Evolutionary conservation across 805 yeast species (phyloP).

Genomic region (Spathaspora boniae): DNA sequence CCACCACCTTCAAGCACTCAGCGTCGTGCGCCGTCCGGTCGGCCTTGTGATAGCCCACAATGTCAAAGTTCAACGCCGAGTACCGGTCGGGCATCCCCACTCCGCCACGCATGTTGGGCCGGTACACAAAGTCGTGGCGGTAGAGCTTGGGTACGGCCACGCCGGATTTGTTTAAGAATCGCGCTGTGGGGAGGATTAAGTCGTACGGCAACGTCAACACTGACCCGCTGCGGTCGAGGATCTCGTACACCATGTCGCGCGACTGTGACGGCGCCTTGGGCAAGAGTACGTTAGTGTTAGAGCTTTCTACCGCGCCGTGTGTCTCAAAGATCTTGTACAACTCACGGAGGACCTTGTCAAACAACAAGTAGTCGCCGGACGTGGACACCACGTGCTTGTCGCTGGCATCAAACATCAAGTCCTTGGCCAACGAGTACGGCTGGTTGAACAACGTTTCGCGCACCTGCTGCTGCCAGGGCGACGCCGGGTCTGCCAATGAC

Average conservation of each 20-base stretch:
- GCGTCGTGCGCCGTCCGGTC: conserved; percentile 69
- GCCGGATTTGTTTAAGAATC: conserved; percentile 67
- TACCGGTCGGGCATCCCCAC: conserved; percentile 69
- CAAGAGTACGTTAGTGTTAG: conserved; percentile 60
- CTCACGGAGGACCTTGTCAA: conserved; percentile 56
- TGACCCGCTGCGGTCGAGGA: conserved; percentile 81
- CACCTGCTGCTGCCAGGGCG: conserved; percentile 93
- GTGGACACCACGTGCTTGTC: conserved; percentile 12
- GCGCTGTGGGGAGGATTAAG: conserved; percentile 83
- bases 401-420: conserved; percentile 65
- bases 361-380: conserved; percentile 48
- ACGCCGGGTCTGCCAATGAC: conserved; percentile 82
- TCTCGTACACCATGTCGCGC: conserved; percentile 67
- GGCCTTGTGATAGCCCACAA: conserved; percentile 48
- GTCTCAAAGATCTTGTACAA: conserved; percentile 60
- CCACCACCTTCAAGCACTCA: conserved; percentile 78
- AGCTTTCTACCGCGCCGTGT: conserved; percentile 87
- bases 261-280: conserved; percentile 74
- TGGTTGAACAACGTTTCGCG: conserved; percentile 81
- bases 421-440: conserved; percentile 81
- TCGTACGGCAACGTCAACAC: conserved; percentile 89
- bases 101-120: conserved; percentile 58
- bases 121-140: conserved; percentile 76
- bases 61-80: conserved; percentile 85
- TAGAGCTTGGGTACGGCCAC: conserved; percentile 56